Evolutionary conservation across 2,329 filamentous ascomycete genomes (phyloP), one percentile per base, ranked within the genome.

Genomic region (Xylariaceae sp.): DNA sequence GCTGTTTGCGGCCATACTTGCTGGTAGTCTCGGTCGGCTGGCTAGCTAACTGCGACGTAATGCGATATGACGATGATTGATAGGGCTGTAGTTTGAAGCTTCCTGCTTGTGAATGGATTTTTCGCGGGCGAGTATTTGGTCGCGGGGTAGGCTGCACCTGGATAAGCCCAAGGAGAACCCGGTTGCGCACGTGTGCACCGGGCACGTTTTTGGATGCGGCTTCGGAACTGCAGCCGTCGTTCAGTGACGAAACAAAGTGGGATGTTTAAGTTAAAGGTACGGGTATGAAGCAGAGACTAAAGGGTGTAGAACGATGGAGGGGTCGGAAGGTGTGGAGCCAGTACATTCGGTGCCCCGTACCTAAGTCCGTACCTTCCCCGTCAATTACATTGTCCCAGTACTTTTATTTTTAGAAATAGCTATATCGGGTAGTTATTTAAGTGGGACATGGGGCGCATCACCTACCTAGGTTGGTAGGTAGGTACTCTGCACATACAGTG

Each of bases 1-100:
- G 29, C 27, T 4, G 6, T 31, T 41, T 26, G 47, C 12, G 9
- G 37, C 44, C 59, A 53, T 59, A 34, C 27, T 54, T 35, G 41
- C 19, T 41, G 4, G n/a, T 26, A 29, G 11, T 9, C 7, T n/a
- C 47, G 26, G 12, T 37, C 6, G 29, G 19, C 19, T 40, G 47
- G 32, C 27, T 42, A 12, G 32, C 32, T 39, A 8, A 27, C 19
- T 40, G 9, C 26, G 27, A 45, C 43, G 6, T 29, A 35, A 44
- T 35, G 30, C 4, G 47, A 42, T 12, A 42, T 32, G 35, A 27
- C 26, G 41, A 35, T 37, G 35, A 46, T 29, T 19, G 19, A 19
- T 19, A 19, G 19, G 39, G 43, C 34, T 31, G 29, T 51, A 30
- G 29, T 39, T 7, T 3, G 35, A 3, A 30, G 42, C 44, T 41